Evolutionary conservation across 2,329 filamentous ascomycete species (phyloP).

Genomic region (Pyrenochaeta sp.): DNA sequence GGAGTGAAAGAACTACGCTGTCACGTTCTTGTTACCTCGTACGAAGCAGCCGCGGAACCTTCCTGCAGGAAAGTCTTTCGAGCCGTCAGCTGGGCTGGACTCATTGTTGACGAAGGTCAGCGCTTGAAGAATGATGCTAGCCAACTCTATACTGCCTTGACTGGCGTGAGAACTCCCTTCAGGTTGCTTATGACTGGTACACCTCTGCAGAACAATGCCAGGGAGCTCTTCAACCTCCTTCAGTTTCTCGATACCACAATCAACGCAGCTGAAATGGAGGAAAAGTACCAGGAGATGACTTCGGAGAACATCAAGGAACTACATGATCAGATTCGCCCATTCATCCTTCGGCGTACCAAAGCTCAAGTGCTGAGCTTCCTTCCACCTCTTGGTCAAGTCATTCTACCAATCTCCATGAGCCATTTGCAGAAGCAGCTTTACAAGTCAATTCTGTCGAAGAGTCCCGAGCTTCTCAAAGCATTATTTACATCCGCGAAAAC

Average conservation of each 20-base stretch:
- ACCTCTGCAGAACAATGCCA: conserved; percentile 92
- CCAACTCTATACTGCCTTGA: conserved; percentile 77
- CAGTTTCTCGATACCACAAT: conserved; percentile 84
- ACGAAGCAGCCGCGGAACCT: conserved; percentile 83
- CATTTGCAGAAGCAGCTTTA: conserved; percentile 92
- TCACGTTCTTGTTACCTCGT: conserved; percentile 94
- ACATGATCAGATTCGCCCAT: conserved; percentile 81
- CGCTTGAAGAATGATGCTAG: conserved; percentile 93
- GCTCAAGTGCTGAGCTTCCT: conserved; percentile 88
- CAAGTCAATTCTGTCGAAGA: conserved; percentile 91
- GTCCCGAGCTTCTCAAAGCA: conserved; percentile 84
- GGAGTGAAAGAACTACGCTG: conserved; percentile 74
- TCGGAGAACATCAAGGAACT: conserved; percentile 82
- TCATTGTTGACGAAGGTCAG: conserved; percentile 95
- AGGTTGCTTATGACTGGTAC: conserved; percentile 87
- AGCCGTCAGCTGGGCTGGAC: conserved; percentile 79
- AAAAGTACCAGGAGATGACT: conserved; percentile 77
- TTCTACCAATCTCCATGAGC: conserved; percentile 95
- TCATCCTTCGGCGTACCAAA: conserved; percentile 81
- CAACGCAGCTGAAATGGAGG: conserved; percentile 76
- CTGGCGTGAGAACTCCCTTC: conserved; percentile 78
- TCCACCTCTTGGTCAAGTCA: conserved; percentile 92
- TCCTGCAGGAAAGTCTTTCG: conserved; percentile 71
- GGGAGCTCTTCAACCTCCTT: conserved; percentile 94
- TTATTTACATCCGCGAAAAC: conserved; percentile 73